Evolutionary conservation across 1,284 basidiomycete species (phyloP), one percentile per base, ranked within the genome.

Genomic region (Fomes fomentarius): DNA sequence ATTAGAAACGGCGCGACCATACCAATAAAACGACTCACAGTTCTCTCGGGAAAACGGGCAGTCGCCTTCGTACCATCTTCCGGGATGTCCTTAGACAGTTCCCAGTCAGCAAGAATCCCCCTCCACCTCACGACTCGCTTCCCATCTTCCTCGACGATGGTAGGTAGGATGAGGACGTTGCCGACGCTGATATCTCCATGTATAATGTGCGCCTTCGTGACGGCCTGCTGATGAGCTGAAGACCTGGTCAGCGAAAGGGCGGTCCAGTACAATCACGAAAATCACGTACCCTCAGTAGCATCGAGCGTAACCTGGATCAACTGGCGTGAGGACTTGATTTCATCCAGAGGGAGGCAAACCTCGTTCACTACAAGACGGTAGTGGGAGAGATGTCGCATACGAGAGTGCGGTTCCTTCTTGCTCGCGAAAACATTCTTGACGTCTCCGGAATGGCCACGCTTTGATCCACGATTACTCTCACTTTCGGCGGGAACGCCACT

Each of bases 61-160:
- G n/a, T n/a, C n/a, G n/a, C n/a, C n/a, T n/a, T 9, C 26, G 12
- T 37, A 9, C 10, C 44, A 25, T 8, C n/a, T 31, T 19, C 21
- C 2, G 17, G 33, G 14, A 15, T 49, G 1, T 14, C 5, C 34
- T 57, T 53, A 1, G 56, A 47, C 7, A 58, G 25, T 19, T 58
- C 56, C 56, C 56, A 58, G 41, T 58, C 52, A 3, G 46, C 37
- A 2, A 58, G 44, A 11, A 57, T 17, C 2, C 51, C 51, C 7
- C 0, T 4, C 43, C 39, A 50, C 2, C 5, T 25, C n/a, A 47
- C 46, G n/a, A 4, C 11, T 7, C 28, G 12, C 14, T 24, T 12
- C 17, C 22, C 44, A 12, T 37, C 44, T 9, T 37, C 17, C 9
- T 35, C 11, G 9, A 44, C 34, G 8, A 44, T 24, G 12, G 42